phyloP scores from a whole-genome alignment of 2,329 filamentous ascomycete species.

The Neobulgaria alba region DNA sequence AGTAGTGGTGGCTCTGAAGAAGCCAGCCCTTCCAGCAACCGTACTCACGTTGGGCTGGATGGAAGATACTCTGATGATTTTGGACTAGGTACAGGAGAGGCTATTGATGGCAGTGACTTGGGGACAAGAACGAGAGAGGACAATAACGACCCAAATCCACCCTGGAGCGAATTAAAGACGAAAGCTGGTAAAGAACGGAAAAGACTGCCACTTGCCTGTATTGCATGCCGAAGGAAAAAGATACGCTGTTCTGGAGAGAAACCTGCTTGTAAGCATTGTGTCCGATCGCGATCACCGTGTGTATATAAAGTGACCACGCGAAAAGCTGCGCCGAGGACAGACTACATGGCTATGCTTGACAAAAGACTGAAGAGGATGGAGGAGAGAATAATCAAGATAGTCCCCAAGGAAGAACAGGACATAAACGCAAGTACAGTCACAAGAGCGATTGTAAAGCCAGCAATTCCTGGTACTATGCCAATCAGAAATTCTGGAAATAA shows the following conservation, averaged over 20 bases:
- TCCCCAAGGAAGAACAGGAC: constrained; percentile 77
- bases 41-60: constrained; percentile 18
- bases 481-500: constrained; percentile 49
- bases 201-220: constrained; percentile 84
- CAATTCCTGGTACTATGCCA: constrained; percentile 48
- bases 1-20: constrained; percentile 28
- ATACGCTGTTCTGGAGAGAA: constrained; percentile 97
- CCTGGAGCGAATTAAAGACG: constrained; percentile 79
- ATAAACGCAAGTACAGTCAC: constrained; percentile 55
- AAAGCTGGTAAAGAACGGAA: constrained; percentile 96
- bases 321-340: constrained; percentile 87
- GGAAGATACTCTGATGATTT: constrained; percentile 43
- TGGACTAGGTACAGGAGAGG: constrained; percentile 31
- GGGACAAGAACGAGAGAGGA: constrained; percentile 47
- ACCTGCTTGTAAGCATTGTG: constrained; percentile 92
- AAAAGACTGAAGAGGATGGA: constrained; percentile 96
- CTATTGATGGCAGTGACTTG: constrained; percentile 45
- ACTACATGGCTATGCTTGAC: constrained; percentile 99
- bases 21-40: constrained; percentile 26
- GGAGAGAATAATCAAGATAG: constrained; percentile 90
- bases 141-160: constrained; percentile 49
- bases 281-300: constrained; percentile 85
- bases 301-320: constrained; percentile 95
- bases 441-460: constrained; percentile 77
- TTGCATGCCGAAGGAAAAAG: constrained; percentile 93